Conservation (phyloP, 2,329 filamentous ascomycete species). For the Aureobasidium sp. region DNA sequence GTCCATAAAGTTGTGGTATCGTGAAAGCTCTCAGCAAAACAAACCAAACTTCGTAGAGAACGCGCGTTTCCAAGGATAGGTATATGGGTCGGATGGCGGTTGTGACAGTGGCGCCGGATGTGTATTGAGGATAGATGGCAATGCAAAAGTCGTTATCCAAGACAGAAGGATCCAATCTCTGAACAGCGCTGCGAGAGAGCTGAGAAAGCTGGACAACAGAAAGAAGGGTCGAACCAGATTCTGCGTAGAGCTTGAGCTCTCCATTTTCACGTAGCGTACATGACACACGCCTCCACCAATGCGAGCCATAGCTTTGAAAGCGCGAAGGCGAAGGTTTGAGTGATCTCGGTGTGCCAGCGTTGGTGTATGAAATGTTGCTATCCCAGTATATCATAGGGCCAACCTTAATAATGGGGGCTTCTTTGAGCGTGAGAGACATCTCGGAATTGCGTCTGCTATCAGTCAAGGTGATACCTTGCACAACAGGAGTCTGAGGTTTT, state of each 20-base stretch:
- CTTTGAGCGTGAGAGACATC: constrained; percentile 51
- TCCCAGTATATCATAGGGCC: constrained; percentile 70
- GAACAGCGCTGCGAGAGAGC: constrained; percentile 81
- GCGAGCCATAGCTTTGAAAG: constrained; percentile 50
- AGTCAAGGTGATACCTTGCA: constrained; percentile 11
- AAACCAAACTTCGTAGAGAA: constrained; percentile 97
- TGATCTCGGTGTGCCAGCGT: constrained; percentile 26
- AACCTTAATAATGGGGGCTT: constrained; percentile 86
- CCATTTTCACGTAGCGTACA: constrained; percentile 94
- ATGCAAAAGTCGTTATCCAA: constrained; percentile 91
- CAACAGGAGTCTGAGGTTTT: constrained; percentile 37
- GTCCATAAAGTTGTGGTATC: constrained; percentile 80
- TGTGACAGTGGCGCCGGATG: constrained; percentile 58
- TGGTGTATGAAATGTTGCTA: constrained; percentile 50
- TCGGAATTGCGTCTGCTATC: constrained; percentile 41
- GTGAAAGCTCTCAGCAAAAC: constrained; percentile 86
- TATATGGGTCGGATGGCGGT: constrained; percentile 83
- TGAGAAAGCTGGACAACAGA: constrained; percentile 82
- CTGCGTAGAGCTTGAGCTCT: constrained; percentile 82
- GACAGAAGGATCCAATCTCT: constrained; percentile 83
- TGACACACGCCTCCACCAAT: constrained; percentile 81
- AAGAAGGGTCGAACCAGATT: constrained; percentile 73
- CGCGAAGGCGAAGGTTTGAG: constrained; percentile 47
- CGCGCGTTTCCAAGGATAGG: constrained; percentile 74
- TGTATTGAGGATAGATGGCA: constrained; percentile 90